These are phyloP conservation scores for Fusarium veterinarium DNA, from an alignment of 2,329 filamentous ascomycete species.

Conservation along the genomic window DNA sequence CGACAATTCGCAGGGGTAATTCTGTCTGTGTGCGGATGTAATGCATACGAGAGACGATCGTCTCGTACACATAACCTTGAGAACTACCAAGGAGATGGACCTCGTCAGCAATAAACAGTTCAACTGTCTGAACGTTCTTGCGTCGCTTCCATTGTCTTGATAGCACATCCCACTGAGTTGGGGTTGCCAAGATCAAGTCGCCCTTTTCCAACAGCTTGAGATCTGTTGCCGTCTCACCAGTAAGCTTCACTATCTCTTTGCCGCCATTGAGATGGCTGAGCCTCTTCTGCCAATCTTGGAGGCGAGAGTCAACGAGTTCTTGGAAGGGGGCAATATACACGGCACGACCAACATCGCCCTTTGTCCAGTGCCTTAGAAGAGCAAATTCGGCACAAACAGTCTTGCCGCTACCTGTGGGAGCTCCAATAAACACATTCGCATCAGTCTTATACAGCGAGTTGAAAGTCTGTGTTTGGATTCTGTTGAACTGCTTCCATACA, in stretches of 20 bases:
- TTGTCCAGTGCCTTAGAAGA: conserved; percentile 85
- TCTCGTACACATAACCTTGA: conserved; percentile 91
- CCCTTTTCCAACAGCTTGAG: conserved; percentile 87
- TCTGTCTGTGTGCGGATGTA: conserved; percentile 92
- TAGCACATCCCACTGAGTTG: conserved; percentile 93
- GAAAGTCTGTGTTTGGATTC: conserved; percentile 97
- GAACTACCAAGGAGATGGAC: conserved; percentile 91
- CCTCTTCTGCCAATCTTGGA: conserved; percentile 87
- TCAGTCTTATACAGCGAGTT: conserved; percentile 91
- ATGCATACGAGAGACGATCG: conserved; percentile 97
- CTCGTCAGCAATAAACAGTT: conserved; percentile 94
- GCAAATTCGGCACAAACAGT: conserved; percentile 97
- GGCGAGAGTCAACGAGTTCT: conserved; percentile 85
- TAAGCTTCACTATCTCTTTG: conserved; percentile 92
- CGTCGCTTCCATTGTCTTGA: conserved; percentile 96
- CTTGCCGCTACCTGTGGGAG: conserved; percentile 95
- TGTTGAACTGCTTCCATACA: conserved; percentile 90
- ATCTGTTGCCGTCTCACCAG: conserved; percentile 91
- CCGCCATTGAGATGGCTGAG: conserved; percentile 79
- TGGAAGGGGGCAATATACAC: conserved; percentile 97
- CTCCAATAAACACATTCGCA: conserved; percentile 92
- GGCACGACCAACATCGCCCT: conserved; percentile 70
- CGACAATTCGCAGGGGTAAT: conserved; percentile 85
- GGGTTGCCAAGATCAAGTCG: conserved; percentile 92
- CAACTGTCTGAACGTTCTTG: conserved; percentile 92